phyloP scores from a whole-genome alignment of 495 filamentous ascomycete genomes.

The Neurospora terricola region DNA sequence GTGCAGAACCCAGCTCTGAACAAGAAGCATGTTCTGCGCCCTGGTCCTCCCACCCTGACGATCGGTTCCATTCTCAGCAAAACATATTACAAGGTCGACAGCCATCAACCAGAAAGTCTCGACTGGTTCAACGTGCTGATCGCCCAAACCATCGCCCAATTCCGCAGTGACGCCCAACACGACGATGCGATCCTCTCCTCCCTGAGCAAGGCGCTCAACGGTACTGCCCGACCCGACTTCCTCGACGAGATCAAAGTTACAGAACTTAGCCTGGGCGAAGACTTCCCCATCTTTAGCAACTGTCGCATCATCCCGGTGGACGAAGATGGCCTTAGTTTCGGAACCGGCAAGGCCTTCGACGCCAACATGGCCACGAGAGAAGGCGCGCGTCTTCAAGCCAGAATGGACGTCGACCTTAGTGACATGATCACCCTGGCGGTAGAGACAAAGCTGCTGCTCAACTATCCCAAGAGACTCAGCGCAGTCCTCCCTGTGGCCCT shows the following conservation, averaged over 20 bases:
- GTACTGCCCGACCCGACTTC: constrained; percentile 75
- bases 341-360: constrained; percentile 38
- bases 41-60: constrained; percentile 50
- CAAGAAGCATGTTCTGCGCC: constrained; percentile 67
- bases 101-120: constrained; percentile 94
- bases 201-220: constrained; percentile 81
- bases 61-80: constrained; percentile 88
- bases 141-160: constrained; percentile 93
- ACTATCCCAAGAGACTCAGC: constrained; percentile 80
- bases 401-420: constrained; percentile 93
- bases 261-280: constrained; percentile 86
- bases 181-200: constrained; percentile 91
- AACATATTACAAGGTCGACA: constrained; percentile 94
- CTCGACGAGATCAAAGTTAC: constrained; percentile 88
- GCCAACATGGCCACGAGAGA: constrained; percentile 42
- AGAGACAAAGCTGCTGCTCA: constrained; percentile 87
- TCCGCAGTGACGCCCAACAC: constrained; percentile 77
- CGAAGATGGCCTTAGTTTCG: constrained; percentile 47
- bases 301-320: constrained; percentile 85
- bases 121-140: constrained; percentile 99
- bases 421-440: constrained; percentile 90
- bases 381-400: constrained; percentile 69
- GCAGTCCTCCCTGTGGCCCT: constrained; percentile 91
- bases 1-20: constrained; percentile 38
- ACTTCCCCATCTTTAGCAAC: constrained; percentile 98